Evolutionary conservation across 2,329 filamentous ascomycete species (phyloP), one percentile per base, ranked within the genome.

Genomic region (Fusarium protoensiforme): DNA sequence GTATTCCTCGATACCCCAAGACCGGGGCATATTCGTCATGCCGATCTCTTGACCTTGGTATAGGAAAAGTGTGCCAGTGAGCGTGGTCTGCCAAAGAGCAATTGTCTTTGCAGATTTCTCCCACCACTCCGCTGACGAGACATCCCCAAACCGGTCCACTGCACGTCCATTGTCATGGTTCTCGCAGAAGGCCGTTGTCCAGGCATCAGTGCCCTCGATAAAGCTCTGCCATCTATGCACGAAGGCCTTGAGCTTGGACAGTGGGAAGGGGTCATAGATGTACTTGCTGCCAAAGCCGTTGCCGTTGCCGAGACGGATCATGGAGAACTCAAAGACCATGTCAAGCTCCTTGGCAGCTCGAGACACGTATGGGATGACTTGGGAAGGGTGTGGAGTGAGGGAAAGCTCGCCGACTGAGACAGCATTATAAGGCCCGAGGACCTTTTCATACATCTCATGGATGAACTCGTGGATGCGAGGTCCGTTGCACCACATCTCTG

Each of bases 331-430:
- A 75, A 92, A 91, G 0, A 91, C 87, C 89, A 92, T 92, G 65
- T 89, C 86, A 16, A 92, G 79, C 75, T 91, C 86, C 65, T 86
- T 82, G 27, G 87, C 85, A 1, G 85, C 83, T 0, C 86, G 84
- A 0, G 84, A 86, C 1, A 91, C 87, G 64, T 91, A 91, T 1
- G 86, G 82, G 1, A 91, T 78, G 3, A 91, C 88, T 43, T 88
- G 83, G 41, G 41, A 46, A 46, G 41, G 41, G 22, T 46, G 41
- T 27, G 41, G 41, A 27, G 41, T 91, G 51, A 86, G 82, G 1
- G 90, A 89, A 3, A 91, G 85, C 77, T 92, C 91, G 33, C 91
- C 91, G 0, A 92, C 89, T 0, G 89, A 91, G 74, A 92, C 86
- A 16, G 87, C 87, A 38, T 87, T 85, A 74, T 91, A 92, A 13